A percentile compares a stretch with the other conserved stretches of the same genome.
Conservation (phyloP, 371 early-diverging fungal species). For the Circinella minor region DNA sequence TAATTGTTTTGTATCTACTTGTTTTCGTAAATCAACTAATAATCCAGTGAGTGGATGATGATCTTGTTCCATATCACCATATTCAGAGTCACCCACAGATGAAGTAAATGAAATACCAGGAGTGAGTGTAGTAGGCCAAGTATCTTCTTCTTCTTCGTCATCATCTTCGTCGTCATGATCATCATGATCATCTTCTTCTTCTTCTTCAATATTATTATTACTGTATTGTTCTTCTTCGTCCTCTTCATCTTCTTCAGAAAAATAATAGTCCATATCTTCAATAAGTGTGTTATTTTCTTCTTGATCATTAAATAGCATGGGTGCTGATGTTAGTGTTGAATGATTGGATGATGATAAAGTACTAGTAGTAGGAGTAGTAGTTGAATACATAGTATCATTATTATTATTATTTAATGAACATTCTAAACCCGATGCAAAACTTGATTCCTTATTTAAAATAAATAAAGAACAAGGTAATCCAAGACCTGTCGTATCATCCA, state of each 20-base stretch:
- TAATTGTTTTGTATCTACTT: not conserved
- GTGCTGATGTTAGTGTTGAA: no score
- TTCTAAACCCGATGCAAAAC: not conserved
- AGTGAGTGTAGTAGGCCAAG: not conserved
- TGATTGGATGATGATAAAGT: not conserved
- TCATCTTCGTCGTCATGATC: slow-evolving; percentile 7
- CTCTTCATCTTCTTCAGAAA: slow-evolving; percentile 12
- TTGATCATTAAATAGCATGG: no score
- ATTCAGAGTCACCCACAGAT: not conserved
- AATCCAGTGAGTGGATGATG: slow-evolving; percentile 5
- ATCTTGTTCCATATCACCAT: slow-evolving; percentile 11
- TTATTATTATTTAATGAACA: not conserved
- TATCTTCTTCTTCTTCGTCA: slow-evolving; percentile 13
- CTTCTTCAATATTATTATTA: not conserved
- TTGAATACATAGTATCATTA: not conserved
- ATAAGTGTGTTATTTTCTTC: not conserved
- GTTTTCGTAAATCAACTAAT: slow-evolving; percentile 3
- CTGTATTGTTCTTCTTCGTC: not conserved
- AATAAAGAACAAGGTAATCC: not conserved
- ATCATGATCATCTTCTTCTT: not conserved
- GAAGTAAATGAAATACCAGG: not conserved
- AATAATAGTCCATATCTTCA: slow-evolving; percentile 6
- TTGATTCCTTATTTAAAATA: not conserved
- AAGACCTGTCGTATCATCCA: not conserved
- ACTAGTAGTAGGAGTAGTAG: not conserved